These are phyloP conservation scores for Adansonia madagascariensis DNA, from an alignment of 441 rosid genomes.

Conservation along the genomic window DNA sequence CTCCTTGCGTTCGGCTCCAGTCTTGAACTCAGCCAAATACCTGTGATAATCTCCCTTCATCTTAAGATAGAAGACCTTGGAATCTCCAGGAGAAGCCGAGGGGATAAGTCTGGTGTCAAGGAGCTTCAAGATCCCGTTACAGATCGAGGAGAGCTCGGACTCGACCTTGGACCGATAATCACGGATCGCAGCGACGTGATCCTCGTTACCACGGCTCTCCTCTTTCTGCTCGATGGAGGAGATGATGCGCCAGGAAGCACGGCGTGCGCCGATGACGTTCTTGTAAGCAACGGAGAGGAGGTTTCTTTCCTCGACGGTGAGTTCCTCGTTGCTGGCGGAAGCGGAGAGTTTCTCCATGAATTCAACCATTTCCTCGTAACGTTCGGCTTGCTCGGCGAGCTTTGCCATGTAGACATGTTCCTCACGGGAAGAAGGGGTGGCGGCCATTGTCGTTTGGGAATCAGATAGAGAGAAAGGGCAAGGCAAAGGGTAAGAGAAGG, in stretches of 20 bases:
- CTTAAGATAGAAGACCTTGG: conserved; percentile 74
- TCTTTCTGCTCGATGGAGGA: conserved; percentile 83
- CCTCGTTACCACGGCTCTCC: conserved; percentile 82
- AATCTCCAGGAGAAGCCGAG: conserved; percentile 61
- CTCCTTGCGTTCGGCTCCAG: conserved; percentile 73
- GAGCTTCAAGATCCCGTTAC: conserved; percentile 67
- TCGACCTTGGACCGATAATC: conserved; percentile 77
- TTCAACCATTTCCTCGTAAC: conserved; percentile 83
- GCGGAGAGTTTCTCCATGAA: conserved; percentile 76
- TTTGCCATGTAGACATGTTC: conserved; percentile 75
- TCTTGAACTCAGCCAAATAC: conserved; percentile 77
- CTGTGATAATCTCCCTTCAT: conserved; percentile 82
- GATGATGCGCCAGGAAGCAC: conserved; percentile 79
- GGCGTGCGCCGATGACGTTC: conserved; percentile 79
- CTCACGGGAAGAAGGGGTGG: conserved; percentile 62
- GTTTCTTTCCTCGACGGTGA: conserved; percentile 67
- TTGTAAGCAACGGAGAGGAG: conserved; percentile 81
- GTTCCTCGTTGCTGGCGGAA: conserved; percentile 56
- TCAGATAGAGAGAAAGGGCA: background rate
- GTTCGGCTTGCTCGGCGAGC: conserved; percentile 76
- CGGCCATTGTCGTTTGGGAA: conserved; percentile 25
- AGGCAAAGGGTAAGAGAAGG: conserved; percentile 18
- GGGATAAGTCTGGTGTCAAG: conserved; percentile 67
- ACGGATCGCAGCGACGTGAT: conserved; percentile 63
- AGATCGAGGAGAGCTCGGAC: conserved; percentile 63